Evolutionary conservation across 2,329 filamentous ascomycete species (phyloP), one percentile per base, ranked within the genome.

Genomic region (Cucurbitaria berberidis): DNA sequence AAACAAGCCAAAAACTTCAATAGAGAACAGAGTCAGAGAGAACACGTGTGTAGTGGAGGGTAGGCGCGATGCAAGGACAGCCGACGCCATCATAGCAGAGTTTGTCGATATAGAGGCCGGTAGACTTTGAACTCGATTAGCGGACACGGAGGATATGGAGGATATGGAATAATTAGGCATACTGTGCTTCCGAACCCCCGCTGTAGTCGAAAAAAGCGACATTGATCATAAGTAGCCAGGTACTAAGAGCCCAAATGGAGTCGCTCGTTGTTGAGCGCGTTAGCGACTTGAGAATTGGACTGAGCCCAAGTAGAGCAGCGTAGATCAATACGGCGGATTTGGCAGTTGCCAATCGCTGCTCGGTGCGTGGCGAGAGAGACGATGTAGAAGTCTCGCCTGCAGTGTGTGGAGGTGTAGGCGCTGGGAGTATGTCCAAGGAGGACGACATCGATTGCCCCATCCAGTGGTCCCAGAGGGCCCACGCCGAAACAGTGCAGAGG

Each of bases 161-260:
- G n/a, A n/a, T n/a, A n/a, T n/a, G n/a, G n/a, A 8, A 15, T 30
- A 15, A 21, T n/a, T 32, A 43, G 27, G 29, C 41, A 46, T 70
- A 77, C 74, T 82, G 82, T 35, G 74, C 85, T 76, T 79, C 81
- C 35, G 81, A 77, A 29, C 85, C 84, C 35, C 90, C 89, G 10
- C 91, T 90, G 75, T 99, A 99, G 80, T 99, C 95, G 70, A 97
- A 98, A 74, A 96, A 97, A 76, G 96, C 96, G 57, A 98, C 91
- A 74, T 99, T 99, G 77, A 97, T 93, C 67, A 90, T 85, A 58
- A 99, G 85, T 39, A 99, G 83, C 87, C 92, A 95, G 69, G 91
- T 93, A 45, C 91, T 95, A 80, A 99, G 89, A 52, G 95, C 91
- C 95, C 95, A 99, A 72, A 99, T 99, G 38, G 89, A 95, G 81